phyloP scores from a whole-genome alignment of 2,329 filamentous ascomycete species.

The Penicillium olsonii region DNA sequence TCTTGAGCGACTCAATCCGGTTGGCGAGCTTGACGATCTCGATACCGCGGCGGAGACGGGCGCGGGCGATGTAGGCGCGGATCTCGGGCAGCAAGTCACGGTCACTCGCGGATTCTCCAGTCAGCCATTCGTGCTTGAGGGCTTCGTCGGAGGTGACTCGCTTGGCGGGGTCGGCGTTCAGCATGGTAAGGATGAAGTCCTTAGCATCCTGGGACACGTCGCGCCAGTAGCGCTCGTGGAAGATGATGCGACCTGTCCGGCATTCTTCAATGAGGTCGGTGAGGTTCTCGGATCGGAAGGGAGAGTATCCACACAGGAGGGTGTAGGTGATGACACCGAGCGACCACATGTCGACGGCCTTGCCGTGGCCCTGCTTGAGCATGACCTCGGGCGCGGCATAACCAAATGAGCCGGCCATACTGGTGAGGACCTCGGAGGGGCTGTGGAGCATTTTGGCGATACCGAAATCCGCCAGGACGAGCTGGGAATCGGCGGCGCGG shows the following conservation, averaged over 20 bases:
- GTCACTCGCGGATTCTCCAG: conserved; percentile 85
- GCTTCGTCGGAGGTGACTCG: conserved; percentile 80
- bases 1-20: conserved; percentile 90
- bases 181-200: conserved; percentile 81
- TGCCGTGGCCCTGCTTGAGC: conserved; percentile 95
- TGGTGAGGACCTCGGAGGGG: conserved; percentile 88
- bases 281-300: conserved; percentile 93
- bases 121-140: conserved; percentile 83
- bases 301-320: conserved; percentile 94
- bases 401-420: conserved; percentile 97
- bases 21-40: conserved; percentile 95
- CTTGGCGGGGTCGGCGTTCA: conserved; percentile 75
- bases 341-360: conserved; percentile 99
- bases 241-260: conserved; percentile 77
- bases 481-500: conserved; percentile 71
- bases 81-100: conserved; percentile 98
- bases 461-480: conserved; percentile 95
- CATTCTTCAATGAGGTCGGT: conserved; percentile 94
- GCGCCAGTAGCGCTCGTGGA: conserved; percentile 98
- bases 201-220: conserved; percentile 95
- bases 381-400: conserved; percentile 98
- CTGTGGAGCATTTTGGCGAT: conserved; percentile 97
- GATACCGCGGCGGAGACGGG: conserved; percentile 87
- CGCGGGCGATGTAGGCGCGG: conserved; percentile 87
- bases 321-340: conserved; percentile 99